Base-by-base conservation (phyloP, 805 yeast species). In the Ogataea wickerhamii region DNA sequence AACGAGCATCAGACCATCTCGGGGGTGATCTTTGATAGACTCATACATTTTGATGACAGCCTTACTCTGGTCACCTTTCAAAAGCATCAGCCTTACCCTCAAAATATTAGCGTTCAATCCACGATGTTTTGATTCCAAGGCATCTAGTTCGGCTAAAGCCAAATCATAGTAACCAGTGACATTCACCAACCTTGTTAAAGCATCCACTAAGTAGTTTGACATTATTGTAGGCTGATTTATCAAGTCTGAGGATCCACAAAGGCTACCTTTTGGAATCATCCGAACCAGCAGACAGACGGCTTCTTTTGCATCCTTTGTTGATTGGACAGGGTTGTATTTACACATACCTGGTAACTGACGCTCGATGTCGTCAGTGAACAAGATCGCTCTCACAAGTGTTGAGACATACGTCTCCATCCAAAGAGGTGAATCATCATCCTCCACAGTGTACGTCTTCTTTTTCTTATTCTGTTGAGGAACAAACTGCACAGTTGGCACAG, bases 371-470 rank as follows among this genome's bases (percentile, higher is more conserved):
- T 71, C 78, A 28, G 75, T 65, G 16, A 71, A 73, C n/a, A 71
- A 45, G 6, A 80, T 52, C 7, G 76, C 62, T 46, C 93, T 64
- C 19, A 83, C 69, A 19, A 81, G 50, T 13, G 72, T 64, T 22
- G 83, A 76, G 2, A 77, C 80, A 40, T 70, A 74, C 1, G 81
- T 59, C 50, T 82, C 88, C 10, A 66, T 68, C 89, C 89, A 82
- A 21, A 73, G 27, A 3, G 53, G 44, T 14, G 73, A 63, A 42
- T 55, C 55, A 71, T 85, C 40, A 77, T 76, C 28, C 79, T 87
- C 83, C 64, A 27, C 79, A 6, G 44, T 17, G 22, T 25, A 49
- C 25, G 26, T 49, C 36, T 17, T 46, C 28, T 40, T 52, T 41
- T 17, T 32, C 41, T 63, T 70, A 6, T 78, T 73, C 41, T 71